phyloP scores from a whole-genome alignment of 2,329 filamentous ascomycete genomes.

The Penicillium sp. region DNA sequence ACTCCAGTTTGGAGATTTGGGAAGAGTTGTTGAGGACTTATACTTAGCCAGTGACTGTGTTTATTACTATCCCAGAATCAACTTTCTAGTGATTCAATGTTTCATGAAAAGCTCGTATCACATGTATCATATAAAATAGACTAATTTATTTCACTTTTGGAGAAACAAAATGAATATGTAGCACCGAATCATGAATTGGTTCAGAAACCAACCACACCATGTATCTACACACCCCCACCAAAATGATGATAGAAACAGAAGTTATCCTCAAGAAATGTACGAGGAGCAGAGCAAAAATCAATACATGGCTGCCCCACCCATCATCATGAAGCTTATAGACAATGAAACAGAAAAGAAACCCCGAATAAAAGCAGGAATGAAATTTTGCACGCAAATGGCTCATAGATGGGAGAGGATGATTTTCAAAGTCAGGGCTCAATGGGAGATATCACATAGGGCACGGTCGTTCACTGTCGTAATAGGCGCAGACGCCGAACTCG shows the following conservation, averaged over 20 bases:
- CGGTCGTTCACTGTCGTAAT: constrained; percentile 16
- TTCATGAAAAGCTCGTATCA: background rate
- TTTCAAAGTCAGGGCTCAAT: background rate
- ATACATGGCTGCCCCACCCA: constrained; percentile 5
- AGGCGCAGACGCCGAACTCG: background rate
- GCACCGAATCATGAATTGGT: background rate
- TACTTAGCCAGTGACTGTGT: background rate
- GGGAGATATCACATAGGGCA: background rate
- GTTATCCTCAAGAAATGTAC: constrained; percentile 1
- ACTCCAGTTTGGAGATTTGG: background rate
- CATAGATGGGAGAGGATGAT: constrained; percentile 7
- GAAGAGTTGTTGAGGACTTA: background rate
- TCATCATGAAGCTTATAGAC: background rate
- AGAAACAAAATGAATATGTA: background rate
- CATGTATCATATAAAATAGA: background rate
- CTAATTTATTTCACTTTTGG: background rate
- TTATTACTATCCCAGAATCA: background rate
- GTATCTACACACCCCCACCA: constrained; percentile 4
- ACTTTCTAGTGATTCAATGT: background rate
- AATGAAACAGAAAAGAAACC: background rate
- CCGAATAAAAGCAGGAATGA: background rate
- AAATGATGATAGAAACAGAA: background rate
- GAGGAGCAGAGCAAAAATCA: background rate
- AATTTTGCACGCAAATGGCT: constrained; percentile 7
- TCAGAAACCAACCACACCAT: constrained; percentile 2